Base-by-base conservation (phyloP, 2,329 filamentous ascomycete genomes). In the Aureobasidium sp. region DNA sequence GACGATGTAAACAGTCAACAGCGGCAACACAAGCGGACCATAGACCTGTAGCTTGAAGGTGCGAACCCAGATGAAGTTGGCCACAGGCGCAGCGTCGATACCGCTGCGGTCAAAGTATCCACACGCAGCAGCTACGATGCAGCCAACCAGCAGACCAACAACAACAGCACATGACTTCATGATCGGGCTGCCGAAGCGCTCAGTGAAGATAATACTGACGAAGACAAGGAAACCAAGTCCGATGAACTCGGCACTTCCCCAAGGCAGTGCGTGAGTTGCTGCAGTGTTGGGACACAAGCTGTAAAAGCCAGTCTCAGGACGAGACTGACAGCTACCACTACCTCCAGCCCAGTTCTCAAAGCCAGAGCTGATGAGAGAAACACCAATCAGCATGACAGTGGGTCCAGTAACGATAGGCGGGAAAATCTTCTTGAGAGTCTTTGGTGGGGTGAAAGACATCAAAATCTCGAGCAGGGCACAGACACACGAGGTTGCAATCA, bases 111-210 rank as follows among this genome's bases (percentile, higher is more conserved):
- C 84, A 63, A 90, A 91, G 69, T 91, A 93, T 6, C 86, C 87
- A 48, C 79, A 83, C 1, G 86, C 87, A 0, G 78, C 87, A 10
- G 85, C 86, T 56, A 93, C 86, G 62, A 90, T 85, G 68, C 87
- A 90, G 40, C 56, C 86, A 1, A 83, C 74, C 0, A 88, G 75
- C 5, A 90, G 75, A 12, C 88, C 87, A 53, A 89, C 75, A 37
- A 90, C 80, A 27, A 91, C 86, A 12, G 84, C 83, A 6, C 81
- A 85, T 2, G 83, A 87, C 65, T 90, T 90, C 85, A 93, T 90
- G 59, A 93, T 85, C 0, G 88, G 88, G 0, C 86, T 79, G 1
- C 88, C 88, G 61, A 90, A 90, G 10, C 86, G 80, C 68, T 93
- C 88, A 65, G 85, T 88, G 11, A 91, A 65, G 56, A 93, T 84